A percentile compares a stretch with the other conserved stretches of the same genome.
Evolutionary conservation across 2,329 filamentous ascomycete genomes (phyloP).

Genomic region (Drechslerella stenobrocha): DNA sequence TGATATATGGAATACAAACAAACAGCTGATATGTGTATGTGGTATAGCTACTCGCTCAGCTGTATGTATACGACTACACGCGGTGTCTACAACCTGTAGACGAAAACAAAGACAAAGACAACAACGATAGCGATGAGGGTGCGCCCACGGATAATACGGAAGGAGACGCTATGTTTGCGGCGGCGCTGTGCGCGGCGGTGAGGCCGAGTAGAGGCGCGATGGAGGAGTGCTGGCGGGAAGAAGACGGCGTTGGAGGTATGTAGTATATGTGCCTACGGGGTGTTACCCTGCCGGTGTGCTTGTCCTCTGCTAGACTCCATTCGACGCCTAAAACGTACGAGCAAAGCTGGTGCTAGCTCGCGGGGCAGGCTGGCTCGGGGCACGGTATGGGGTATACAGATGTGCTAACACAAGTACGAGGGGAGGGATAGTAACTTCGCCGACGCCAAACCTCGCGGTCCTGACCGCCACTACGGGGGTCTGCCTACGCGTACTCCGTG

Average conservation of each 20-base stretch:
- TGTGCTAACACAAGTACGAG: too few relatives aligned
- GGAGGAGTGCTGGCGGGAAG: constrained; percentile 22
- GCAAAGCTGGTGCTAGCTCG: too few relatives aligned
- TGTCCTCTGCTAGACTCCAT: too few relatives aligned
- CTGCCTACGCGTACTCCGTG: constrained; percentile 11
- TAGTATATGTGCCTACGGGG: neutral
- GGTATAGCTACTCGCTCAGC: constrained; percentile 24
- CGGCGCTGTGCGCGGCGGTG: constrained; percentile 17
- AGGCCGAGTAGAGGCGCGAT: constrained; percentile 16
- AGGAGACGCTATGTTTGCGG: too few relatives aligned
- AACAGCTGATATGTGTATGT: neutral
- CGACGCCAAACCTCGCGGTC: constrained; percentile 17
- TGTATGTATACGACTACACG: constrained; percentile 30
- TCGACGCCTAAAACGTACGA: too few relatives aligned
- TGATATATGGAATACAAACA: neutral
- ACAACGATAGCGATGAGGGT: neutral
- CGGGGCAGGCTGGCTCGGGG: too few relatives aligned
- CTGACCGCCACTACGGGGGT: constrained; percentile 14
- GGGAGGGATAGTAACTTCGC: neutral
- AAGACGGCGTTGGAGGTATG: constrained; percentile 30
- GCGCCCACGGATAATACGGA: neutral
- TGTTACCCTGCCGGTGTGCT: too few relatives aligned
- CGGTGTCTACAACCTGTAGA: constrained; percentile 6
- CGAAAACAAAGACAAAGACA: constrained; percentile 2
- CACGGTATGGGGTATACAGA: too few relatives aligned